Percentiles rank a stretch among this genome's conserved stretches.
phyloP scores from a whole-genome alignment of 768 basidiomycete genomes.

The Russula virescens region DNA sequence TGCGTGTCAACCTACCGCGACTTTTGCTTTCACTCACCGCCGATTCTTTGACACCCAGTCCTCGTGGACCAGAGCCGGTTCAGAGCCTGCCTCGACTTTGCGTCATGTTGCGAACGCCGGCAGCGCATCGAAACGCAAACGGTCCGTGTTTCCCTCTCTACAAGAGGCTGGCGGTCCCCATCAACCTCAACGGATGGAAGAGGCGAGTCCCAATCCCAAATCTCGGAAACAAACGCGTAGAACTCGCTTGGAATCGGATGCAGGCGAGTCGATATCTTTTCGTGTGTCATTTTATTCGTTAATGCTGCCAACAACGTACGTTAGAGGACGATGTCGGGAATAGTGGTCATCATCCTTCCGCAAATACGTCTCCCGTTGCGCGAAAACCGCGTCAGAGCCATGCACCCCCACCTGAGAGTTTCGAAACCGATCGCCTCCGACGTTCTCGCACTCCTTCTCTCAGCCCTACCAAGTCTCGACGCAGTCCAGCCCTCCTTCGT shows the following conservation, averaged over 20 bases:
- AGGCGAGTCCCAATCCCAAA: constrained; percentile 57
- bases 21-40: neutral
- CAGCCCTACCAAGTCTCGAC: constrained; percentile 27
- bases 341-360: neutral
- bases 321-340: constrained; percentile 1
- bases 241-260: neutral
- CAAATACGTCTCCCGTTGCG: neutral
- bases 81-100: constrained; percentile 20
- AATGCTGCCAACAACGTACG: neutral
- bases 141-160: constrained; percentile 26
- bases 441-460: constrained; percentile 18
- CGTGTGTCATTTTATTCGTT: neutral
- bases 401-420: constrained; percentile 20
- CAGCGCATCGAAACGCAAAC: constrained; percentile 37
- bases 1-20: constrained; percentile 20
- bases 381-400: constrained; percentile 23
- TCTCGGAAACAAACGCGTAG: constrained; percentile 43
- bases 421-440: constrained; percentile 29
- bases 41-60: constrained; percentile 12
- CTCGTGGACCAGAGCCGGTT: constrained; percentile 22
- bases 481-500: constrained; percentile 29
- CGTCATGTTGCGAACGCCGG: neutral
- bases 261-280: constrained; percentile 7
- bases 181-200: constrained; percentile 25
- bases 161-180: constrained; percentile 14